These are phyloP conservation scores for Nitzschia sp. DNA, from an alignment of 108 stramenopile species.

Conservation along the genomic window DNA sequence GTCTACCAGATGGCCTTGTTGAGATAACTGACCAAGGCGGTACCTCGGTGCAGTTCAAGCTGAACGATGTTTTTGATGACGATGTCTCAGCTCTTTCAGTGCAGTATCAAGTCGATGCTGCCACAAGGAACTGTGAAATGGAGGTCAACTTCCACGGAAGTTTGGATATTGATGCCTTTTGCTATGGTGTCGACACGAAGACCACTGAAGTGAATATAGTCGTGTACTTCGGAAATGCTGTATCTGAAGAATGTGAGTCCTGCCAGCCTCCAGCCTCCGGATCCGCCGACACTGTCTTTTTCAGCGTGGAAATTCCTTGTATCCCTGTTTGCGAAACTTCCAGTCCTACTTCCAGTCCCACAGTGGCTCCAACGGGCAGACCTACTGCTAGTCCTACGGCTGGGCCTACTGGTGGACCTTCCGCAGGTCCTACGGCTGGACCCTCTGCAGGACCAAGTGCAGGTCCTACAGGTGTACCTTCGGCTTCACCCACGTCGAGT, in stretches of 20 bases:
- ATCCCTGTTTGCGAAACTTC: no score
- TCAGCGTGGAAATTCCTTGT: no score
- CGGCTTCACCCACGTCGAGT: neutral
- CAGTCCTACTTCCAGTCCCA: neutral
- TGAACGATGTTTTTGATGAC: neutral
- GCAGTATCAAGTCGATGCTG: neutral
- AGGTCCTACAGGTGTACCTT: neutral
- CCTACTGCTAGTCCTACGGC: neutral
- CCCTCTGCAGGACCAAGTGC: conserved; percentile 7
- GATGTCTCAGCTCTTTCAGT: no score
- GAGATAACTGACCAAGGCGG: no score
- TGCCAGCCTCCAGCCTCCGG: no score
- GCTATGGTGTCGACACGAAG: no score
- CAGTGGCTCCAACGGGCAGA: neutral
- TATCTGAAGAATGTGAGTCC: no score
- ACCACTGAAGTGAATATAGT: no score
- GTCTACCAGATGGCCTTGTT: no score
- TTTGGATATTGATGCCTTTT: neutral
- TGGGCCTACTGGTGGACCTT: neutral
- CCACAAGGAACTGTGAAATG: neutral
- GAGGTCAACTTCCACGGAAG: neutral
- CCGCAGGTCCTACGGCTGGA: neutral
- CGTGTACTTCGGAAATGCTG: no score
- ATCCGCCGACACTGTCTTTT: no score
- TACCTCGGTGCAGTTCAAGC: neutral